Percentiles rank a stretch among this genome's conserved stretches.
These are phyloP conservation scores for Apiospora malaysiana DNA, from an alignment of 2,329 filamentous ascomycete genomes.

Conservation along the genomic window DNA sequence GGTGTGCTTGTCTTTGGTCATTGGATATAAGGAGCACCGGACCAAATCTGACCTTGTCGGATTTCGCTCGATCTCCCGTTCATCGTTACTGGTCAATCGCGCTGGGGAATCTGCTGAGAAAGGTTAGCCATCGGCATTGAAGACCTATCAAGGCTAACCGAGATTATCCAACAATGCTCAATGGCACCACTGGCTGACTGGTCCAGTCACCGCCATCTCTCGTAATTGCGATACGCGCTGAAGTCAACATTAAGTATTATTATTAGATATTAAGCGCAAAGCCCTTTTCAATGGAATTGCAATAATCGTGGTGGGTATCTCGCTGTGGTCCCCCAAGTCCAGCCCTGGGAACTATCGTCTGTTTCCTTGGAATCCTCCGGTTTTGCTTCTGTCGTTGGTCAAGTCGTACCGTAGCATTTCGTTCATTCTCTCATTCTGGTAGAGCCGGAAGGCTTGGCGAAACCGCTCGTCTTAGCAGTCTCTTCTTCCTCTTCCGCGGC, in stretches of 20 bases:
- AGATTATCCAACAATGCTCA: neutral
- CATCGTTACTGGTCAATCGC: neutral
- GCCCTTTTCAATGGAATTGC: neutral
- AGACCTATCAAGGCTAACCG: neutral
- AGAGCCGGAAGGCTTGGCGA: neutral
- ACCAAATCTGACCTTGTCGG: neutral
- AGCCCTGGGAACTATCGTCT: neutral
- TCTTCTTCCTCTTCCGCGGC: neutral
- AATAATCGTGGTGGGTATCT: slow-evolving; percentile 7
- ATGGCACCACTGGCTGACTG: neutral
- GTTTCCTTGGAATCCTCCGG: neutral
- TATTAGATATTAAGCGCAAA: neutral
- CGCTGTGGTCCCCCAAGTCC: neutral
- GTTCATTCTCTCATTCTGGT: slow-evolving; percentile 7
- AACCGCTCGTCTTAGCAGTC: neutral
- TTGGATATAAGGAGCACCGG: too few species aligned
- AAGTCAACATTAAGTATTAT: neutral
- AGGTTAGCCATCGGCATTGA: neutral
- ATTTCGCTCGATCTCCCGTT: neutral
- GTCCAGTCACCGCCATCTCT: neutral
- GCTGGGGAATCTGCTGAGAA: neutral
- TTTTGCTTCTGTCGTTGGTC: neutral
- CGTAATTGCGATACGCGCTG: neutral
- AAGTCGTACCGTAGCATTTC: neutral
- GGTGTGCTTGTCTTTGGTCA: neutral